phyloP scores from a whole-genome alignment of 23 red algal species.

The Agarophyton chilense region DNA sequence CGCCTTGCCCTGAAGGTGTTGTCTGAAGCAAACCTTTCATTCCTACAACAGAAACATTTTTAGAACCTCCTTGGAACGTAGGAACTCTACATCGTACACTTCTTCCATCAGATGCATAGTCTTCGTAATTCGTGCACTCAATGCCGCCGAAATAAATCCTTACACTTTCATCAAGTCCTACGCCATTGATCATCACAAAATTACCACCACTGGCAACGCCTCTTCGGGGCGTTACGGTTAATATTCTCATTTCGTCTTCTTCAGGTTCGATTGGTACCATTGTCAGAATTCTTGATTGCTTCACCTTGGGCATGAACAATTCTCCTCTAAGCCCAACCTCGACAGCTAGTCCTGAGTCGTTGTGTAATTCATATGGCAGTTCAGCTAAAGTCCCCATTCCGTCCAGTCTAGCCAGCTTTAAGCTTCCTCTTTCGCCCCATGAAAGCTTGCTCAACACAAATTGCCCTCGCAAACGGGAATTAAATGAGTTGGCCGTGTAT shows the following conservation, averaged over 20 bases:
- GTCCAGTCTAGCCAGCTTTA: constrained; percentile 33
- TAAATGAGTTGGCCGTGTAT: constrained; percentile 71
- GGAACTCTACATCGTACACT: constrained; percentile 49
- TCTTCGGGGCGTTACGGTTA: constrained; percentile 43
- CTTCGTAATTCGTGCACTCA: constrained; percentile 40
- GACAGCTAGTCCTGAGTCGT: constrained; percentile 49
- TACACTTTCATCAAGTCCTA: constrained; percentile 36
- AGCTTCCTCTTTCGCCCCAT: constrained; percentile 32
- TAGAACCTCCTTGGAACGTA: constrained; percentile 8
- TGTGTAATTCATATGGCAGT: constrained; percentile 29
- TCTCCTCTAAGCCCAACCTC: constrained; percentile 55
- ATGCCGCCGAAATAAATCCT: constrained; percentile 52
- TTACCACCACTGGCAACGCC: constrained; percentile 52
- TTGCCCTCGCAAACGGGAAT: constrained; percentile 31
- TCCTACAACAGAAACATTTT: constrained; percentile 23
- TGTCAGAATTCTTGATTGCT: constrained; percentile 45
- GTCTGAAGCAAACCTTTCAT: constrained; percentile 17
- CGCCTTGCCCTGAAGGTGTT: constrained; percentile 34
- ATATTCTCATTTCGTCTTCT: constrained; percentile 7
- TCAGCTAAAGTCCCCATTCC: constrained; percentile 27
- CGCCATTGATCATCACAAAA: constrained; percentile 53
- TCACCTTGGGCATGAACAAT: constrained; percentile 70
- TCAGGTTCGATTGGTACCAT: constrained; percentile 30
- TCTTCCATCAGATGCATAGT: constrained; percentile 38
- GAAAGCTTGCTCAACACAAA: constrained; percentile 67